Percentiles rank a stretch among this genome's conserved stretches.
phyloP scores from a whole-genome alignment of 495 filamentous ascomycete genomes.

The Hypoxylon cercidicola region DNA sequence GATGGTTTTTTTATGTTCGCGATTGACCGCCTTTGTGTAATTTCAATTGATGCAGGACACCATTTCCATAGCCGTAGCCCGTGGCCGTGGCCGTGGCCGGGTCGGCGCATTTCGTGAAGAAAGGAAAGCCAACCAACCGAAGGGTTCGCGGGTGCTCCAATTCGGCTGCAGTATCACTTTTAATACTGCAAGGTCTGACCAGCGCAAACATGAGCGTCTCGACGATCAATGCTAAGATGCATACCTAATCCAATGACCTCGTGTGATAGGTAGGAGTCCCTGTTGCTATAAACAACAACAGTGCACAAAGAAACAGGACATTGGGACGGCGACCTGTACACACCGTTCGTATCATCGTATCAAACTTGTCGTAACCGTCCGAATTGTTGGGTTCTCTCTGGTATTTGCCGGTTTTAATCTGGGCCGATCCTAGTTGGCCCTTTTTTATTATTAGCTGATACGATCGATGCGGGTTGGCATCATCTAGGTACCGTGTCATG shows the following conservation, averaged over 20 bases:
- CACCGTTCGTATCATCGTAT: conserved; percentile 2
- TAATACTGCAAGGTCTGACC: too few species aligned
- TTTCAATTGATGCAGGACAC: conserved; percentile 37
- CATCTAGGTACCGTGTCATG: conserved; percentile 30
- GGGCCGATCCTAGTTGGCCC: conserved; percentile 29
- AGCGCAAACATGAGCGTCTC: conserved; percentile 15
- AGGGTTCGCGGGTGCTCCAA: conserved; percentile 2
- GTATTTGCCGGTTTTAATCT: conserved; percentile 36
- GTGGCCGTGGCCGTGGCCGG: too few species aligned
- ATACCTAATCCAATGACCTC: too few species aligned
- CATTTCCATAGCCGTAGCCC: conserved; percentile 28
- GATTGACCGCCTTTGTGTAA: conserved; percentile 44
- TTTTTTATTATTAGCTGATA: conserved; percentile 12
- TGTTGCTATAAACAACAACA: too few species aligned
- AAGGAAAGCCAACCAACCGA: conserved; percentile 4
- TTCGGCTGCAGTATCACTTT: not conserved
- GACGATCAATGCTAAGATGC: not conserved
- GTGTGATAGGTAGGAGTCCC: too few species aligned
- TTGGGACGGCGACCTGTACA: conserved; percentile 28
- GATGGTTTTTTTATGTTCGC: conserved; percentile 16
- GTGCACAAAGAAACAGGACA: conserved; percentile 11
- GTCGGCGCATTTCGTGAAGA: conserved; percentile 23
- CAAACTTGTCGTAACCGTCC: conserved; percentile 23
- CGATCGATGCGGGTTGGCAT: conserved; percentile 42
- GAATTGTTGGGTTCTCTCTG: conserved; percentile 36